Evolutionary conservation across 139 green algal genomes (phyloP), one percentile per base, ranked within the genome.

Genomic region (Chlamydomonas asymmetrica): DNA sequence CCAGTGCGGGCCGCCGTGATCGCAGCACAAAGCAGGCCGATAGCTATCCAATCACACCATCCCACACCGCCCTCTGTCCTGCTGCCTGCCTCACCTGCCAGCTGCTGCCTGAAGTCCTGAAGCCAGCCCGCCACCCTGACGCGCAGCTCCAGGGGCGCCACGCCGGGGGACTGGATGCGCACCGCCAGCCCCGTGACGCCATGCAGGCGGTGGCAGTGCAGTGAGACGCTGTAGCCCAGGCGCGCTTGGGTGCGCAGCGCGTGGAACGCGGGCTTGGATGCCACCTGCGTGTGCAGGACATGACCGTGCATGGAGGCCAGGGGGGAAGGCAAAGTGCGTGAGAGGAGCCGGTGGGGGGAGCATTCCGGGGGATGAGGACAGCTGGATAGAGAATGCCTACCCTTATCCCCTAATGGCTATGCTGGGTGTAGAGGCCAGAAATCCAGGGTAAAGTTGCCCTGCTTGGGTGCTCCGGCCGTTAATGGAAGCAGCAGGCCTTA

Each of bases 231-330:
- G 67, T 88, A 89, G 54, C 84, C 84, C 45, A 89, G 78, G 1
- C 82, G 77, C 82, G 86, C 80, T 39, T 60, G 43, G 4, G 82
- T 91, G 43, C 85, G 54, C 39, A 91, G 71, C 71, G 75, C 77
- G 61, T 88, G 80, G 76, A 88, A 91, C 66, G 73, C 79, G 23
- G 82, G 68, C 73, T 88, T 87, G 63, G 73, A 80, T 34, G 81
- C 71, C 20, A 85, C 59, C 29, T 70, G 66, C 29, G 43, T 39
- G 5, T 74, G 52, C 20, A 80, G 74, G 18, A n/a, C n/a, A n/a
- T 41, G 31, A 5, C 41, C 6, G 31, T 48, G 31, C 31, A 23
- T 32, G 9, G 5, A 29, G 31, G 56, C 56, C 56, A 56, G 16
- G 16, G 16, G 48, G 48, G 16, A 16, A 16, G 48, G 48, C 48